Conservation (phyloP, 2,329 filamentous ascomycete species). For the Colletotrichum orchidophilum region DNA sequence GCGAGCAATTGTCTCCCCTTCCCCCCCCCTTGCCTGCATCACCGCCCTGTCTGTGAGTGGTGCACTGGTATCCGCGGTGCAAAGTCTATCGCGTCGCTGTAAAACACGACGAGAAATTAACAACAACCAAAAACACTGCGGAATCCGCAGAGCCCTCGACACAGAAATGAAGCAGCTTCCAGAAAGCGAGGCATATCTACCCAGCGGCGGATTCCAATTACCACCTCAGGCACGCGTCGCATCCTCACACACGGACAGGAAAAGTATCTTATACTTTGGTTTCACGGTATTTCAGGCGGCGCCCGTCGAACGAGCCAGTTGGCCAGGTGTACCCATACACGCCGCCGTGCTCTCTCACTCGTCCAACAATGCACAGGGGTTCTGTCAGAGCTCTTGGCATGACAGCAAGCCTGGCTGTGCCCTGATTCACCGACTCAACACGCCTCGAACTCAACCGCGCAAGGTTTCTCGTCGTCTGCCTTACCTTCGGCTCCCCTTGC, state of each 20-base stretch:
- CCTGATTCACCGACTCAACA: conserved; percentile 19
- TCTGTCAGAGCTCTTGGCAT: conserved; percentile 29
- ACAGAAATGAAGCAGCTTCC: not conserved
- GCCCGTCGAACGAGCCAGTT: not conserved
- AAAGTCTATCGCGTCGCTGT: not conserved
- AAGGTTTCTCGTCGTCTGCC: not conserved
- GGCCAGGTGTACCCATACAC: conserved; percentile 23
- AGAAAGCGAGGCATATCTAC: not conserved
- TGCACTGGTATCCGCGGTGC: too few relatives aligned
- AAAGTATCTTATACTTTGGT: conserved; percentile 19
- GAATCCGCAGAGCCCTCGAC: not conserved
- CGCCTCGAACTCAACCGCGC: not conserved
- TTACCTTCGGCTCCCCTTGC: not conserved
- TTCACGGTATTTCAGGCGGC: conserved; percentile 3
- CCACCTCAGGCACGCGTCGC: not conserved
- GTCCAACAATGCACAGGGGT: conserved; percentile 18
- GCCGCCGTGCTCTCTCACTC: not conserved
- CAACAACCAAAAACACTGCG: not conserved
- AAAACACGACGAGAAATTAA: not conserved
- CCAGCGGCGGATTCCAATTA: not conserved
- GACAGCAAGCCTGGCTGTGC: conserved; percentile 30
- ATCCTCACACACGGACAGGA: not conserved
- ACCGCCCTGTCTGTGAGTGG: conserved; percentile 3
- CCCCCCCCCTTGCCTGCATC: not conserved
- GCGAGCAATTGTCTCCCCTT: not conserved